These are phyloP conservation scores for Chiua virens DNA, from an alignment of 768 basidiomycete genomes.

Conservation along the genomic window DNA sequence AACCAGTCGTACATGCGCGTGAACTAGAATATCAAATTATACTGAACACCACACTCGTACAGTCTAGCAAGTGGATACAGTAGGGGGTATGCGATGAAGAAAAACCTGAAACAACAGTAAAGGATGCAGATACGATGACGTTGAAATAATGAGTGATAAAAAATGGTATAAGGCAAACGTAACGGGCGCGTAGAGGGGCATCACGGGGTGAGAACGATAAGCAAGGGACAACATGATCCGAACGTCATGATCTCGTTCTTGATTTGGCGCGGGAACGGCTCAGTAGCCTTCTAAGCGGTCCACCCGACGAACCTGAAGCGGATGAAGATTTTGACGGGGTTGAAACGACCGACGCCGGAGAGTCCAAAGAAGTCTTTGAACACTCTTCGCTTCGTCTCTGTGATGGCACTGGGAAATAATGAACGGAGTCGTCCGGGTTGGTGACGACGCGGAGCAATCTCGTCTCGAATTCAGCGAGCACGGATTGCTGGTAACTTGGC, in stretches of 20 bases:
- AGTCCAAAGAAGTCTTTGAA: conserved; percentile 26
- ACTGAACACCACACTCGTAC: background rate
- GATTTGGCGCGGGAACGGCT: conserved; percentile 25
- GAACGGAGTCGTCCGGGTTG: conserved; percentile 31
- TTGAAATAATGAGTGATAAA: conserved; percentile 20
- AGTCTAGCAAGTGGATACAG: conserved; percentile 12
- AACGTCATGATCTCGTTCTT: conserved; percentile 13
- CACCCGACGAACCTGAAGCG: conserved; percentile 14
- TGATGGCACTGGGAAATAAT: conserved; percentile 34
- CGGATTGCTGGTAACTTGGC: conserved; percentile 30
- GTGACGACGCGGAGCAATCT: conserved; percentile 26
- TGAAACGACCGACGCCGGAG: conserved; percentile 29
- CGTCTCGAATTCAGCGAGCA: conserved; percentile 33
- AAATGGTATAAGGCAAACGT: conserved; percentile 10
- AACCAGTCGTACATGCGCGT: background rate
- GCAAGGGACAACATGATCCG: background rate
- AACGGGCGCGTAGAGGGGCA: background rate
- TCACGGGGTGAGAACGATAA: conserved; percentile 4
- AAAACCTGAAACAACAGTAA: background rate
- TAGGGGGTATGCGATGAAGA: conserved; percentile 4
- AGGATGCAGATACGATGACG: conserved; percentile 4
- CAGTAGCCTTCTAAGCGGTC: conserved; percentile 21
- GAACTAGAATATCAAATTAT: conserved; percentile 3
- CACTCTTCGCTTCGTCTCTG: conserved; percentile 32
- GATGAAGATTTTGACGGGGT: conserved; percentile 19